Evolutionary conservation across 1,139 yeast genomes (phyloP).

Genomic region (Pichia sp.): DNA sequence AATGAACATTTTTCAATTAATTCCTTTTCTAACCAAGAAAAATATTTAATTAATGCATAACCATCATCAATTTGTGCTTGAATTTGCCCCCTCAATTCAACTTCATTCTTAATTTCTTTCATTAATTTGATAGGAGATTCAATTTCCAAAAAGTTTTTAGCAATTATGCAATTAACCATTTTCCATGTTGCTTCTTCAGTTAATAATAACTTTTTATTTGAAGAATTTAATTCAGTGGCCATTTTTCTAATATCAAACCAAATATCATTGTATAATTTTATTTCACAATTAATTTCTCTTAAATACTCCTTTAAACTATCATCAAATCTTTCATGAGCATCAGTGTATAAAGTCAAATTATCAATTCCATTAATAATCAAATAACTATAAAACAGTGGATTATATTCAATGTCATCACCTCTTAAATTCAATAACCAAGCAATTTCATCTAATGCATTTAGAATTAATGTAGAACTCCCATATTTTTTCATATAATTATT

Average conservation of each 20-base stretch:
- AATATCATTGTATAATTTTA: constrained; percentile 50
- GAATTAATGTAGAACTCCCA: constrained; percentile 39
- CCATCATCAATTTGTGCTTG: constrained; percentile 85
- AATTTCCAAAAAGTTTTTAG: constrained; percentile 39
- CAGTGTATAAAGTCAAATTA: constrained; percentile 55
- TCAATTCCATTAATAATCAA: constrained; percentile 50
- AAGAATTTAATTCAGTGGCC: constrained; percentile 37
- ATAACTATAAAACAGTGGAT: constrained; percentile 88
- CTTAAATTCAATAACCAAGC: constrained; percentile 90
- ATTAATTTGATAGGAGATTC: constrained; percentile 64
- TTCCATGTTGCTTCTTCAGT: constrained; percentile 80
- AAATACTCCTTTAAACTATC: constrained; percentile 31
- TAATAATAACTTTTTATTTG: constrained; percentile 45
- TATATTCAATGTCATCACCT: constrained; percentile 78
- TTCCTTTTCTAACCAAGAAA: constrained; percentile 80
- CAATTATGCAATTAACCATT: constrained; percentile 45
- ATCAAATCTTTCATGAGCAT: constrained; percentile 33
- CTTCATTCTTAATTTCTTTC: constrained; percentile 70
- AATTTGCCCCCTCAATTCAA: constrained; percentile 71
- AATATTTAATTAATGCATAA: constrained; percentile 67
- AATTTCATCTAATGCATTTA: constrained; percentile 79
- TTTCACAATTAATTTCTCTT: constrained; percentile 36
- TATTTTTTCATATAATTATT: constrained; percentile 37
- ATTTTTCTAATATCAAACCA: constrained; percentile 47
- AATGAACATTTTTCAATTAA: constrained; percentile 48